Conservation (phyloP, 2,329 filamentous ascomycete genomes). For the Sporothrix phasma region DNA sequence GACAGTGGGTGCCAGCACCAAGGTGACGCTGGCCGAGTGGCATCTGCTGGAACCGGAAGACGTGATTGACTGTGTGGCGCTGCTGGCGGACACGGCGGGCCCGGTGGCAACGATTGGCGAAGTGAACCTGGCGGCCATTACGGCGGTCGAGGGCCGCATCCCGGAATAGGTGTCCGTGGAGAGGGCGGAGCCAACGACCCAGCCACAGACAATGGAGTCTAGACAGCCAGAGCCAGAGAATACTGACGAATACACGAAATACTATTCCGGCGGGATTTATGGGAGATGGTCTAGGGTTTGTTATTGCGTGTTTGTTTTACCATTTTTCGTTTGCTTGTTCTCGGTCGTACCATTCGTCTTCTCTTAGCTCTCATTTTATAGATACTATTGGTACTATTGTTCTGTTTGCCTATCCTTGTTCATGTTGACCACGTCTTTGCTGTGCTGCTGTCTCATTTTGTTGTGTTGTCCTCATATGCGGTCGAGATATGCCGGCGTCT, state of each 20-base stretch:
- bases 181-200: background rate
- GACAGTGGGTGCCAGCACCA: conserved; percentile 83
- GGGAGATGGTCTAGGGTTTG: background rate
- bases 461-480: background rate
- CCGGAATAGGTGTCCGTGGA: conserved; percentile 24
- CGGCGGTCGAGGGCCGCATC: conserved; percentile 43
- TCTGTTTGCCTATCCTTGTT: background rate
- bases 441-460: background rate
- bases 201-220: background rate
- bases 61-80: conserved; percentile 60
- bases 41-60: conserved; percentile 82
- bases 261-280: conserved; percentile 4
- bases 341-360: background rate
- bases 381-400: background rate
- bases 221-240: background rate
- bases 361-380: background rate
- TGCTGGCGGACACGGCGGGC: conserved; percentile 40
- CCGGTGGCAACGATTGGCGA: conserved; percentile 33
- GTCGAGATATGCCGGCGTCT: too few species aligned
- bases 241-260: conserved; percentile 6
- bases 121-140: conserved; percentile 47
- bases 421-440: background rate
- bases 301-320: background rate
- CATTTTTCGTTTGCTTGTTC: background rate
- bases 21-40: conserved; percentile 83